Evolutionary conservation across 2,329 filamentous ascomycete genomes (phyloP), one percentile per base, ranked within the genome.

Genomic region (Venturia nashicola): DNA sequence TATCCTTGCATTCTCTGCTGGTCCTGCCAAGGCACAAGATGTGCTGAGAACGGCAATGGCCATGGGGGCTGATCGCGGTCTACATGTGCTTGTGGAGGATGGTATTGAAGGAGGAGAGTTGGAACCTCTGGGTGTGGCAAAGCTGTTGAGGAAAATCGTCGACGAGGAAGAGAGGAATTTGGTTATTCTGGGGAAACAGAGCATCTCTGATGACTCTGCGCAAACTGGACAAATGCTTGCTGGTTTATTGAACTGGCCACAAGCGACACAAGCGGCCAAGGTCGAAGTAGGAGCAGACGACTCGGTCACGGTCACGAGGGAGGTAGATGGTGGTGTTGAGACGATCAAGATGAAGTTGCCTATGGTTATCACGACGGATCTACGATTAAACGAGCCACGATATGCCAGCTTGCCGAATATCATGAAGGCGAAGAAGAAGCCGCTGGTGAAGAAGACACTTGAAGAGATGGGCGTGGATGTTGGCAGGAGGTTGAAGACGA

Each of bases 371-470:
- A 99, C 94, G 66, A 96, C 94, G 67, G 94, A 99, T 80, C 76
- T 99, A 78, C 81, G 94, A 62, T 79, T 99, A 75, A 99, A 99
- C 73, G 91, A 95, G 83, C 94, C 94, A 65, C 82, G 94, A 68
- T 99, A 96, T 76, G 94, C 93, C 27, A 96, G 86, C 76, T 76
- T 99, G 83, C 93, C 92, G 61, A 97, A 97, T 75, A 97, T 99
- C 68, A 99, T 99, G 94, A 99, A 97, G 87, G 94, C 94, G 62
- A 99, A 99, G 89, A 99, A 97, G 89, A 99, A 99, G 88, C 90
- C 90, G 72, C 73, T 99, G 70, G 91, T 94, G 72, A 97, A 97
- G 88, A 88, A 91, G 83, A 90, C 83, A 68, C 75, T 97, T 74
- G 83, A 80, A 65, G 94, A 99, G 73, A 89, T 89, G 75, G 90